These are phyloP conservation scores for Nemania sp. DNA, from an alignment of 2,329 filamentous ascomycete species.

Conservation along the genomic window DNA sequence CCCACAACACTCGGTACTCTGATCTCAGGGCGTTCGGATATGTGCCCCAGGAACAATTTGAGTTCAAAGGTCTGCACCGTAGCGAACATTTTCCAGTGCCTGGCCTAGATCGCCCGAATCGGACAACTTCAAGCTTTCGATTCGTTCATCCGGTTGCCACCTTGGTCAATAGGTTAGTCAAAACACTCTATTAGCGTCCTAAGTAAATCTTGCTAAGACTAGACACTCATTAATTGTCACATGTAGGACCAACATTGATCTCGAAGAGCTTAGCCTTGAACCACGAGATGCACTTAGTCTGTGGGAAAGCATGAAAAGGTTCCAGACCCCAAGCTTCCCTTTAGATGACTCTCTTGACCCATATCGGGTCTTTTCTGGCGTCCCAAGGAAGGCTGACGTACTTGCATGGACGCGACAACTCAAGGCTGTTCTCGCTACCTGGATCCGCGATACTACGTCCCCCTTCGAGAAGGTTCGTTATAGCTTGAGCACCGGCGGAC, in stretches of 20 bases:
- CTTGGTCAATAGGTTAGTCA: conserved; percentile 65
- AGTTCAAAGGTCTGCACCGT: conserved; percentile 64
- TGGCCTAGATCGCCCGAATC: conserved; percentile 60
- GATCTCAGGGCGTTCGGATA: conserved; percentile 83
- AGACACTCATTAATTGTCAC: conserved; percentile 14
- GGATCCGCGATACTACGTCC: conserved; percentile 67
- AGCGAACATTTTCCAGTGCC: conserved; percentile 57
- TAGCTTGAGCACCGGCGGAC: conserved; percentile 47
- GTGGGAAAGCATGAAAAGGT: conserved; percentile 72
- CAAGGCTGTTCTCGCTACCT: conserved; percentile 68
- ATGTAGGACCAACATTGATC: conserved; percentile 66
- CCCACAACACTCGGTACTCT: conserved; percentile 77
- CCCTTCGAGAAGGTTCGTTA: conserved; percentile 59
- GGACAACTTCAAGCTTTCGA: conserved; percentile 59
- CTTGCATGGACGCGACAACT: conserved; percentile 72
- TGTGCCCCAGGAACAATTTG: conserved; percentile 59
- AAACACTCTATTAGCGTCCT: background rate
- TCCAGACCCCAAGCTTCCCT: conserved; percentile 63
- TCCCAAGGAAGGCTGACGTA: conserved; percentile 73
- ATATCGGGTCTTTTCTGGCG: conserved; percentile 62
- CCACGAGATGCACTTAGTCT: conserved; percentile 76
- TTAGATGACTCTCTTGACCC: conserved; percentile 61
- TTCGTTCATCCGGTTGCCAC: conserved; percentile 76
- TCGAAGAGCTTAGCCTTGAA: conserved; percentile 76
- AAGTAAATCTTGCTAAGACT: background rate